Base-by-base conservation (phyloP, 176 grass and related monocot genomes). In the Ensete glaucum region DNA sequence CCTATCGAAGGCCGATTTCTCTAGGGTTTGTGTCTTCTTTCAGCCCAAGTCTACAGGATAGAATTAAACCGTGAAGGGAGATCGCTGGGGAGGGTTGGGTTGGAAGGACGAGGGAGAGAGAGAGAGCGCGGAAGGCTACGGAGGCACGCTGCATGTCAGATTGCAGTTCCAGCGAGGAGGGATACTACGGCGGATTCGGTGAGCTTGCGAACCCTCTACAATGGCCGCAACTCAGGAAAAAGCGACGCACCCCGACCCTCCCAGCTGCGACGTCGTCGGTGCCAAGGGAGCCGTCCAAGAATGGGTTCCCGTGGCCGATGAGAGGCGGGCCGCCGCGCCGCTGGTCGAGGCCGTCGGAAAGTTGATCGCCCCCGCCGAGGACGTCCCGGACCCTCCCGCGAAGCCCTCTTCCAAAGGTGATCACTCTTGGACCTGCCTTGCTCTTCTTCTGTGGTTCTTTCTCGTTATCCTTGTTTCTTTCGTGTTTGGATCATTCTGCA, bases 221-320 rank as follows among this genome's bases (percentile, higher is more conserved):
- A 98, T 98, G 94, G 94, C 94, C 94, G n/a, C 94, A 98, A 84
- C 86, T 98, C 71, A 93, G 94, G 94, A 98, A 98, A 98, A 98
- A 83, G 84, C 86, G 94, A 19, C 90, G 94, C 59, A 73, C 53
- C 83, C 77, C 90, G 91, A 86, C 69, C 34, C 34, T 43, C 34
- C 74, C 75, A 15, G 11, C 34, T 43, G 34, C 21, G 67, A 59
- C 54, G 50, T 66, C 29, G 72, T 72, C 2, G 16, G 58, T 17
- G 51, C 74, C 56, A 27, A 73, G 73, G 73, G 68, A 67, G 76
- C 53, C 72, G 27, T 54, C 77, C 52, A 84, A 72, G 57, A 91
- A 83, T 73, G 78, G 83, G 80, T 67, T 52, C 83, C 72, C 49
- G 82, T n/a, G 62, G 26, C 9, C 74, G 60, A 3, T 81, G 23